phyloP scores from a whole-genome alignment of 148 eudicot genomes.

The Rhododendron griersonianum region DNA sequence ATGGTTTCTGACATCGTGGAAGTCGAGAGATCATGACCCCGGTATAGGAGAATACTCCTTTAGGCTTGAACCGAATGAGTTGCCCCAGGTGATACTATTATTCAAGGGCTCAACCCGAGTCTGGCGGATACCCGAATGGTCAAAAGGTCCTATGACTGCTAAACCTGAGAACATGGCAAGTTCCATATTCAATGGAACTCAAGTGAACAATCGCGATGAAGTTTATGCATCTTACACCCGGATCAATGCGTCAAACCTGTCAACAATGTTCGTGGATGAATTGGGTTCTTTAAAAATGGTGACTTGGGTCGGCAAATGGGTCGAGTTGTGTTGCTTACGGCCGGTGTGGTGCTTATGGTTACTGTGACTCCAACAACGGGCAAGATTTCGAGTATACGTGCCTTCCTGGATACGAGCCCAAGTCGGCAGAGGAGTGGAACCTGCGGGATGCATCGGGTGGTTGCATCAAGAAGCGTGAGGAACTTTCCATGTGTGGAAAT shows the following conservation, averaged over 20 bases:
- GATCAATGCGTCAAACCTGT: neutral
- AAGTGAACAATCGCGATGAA: neutral
- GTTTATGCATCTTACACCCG: neutral
- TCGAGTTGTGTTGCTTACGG: no score
- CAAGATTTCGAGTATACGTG: no score
- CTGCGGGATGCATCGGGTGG: constrained; percentile 38
- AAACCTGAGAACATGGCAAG: neutral
- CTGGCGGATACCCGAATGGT: neutral
- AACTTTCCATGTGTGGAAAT: constrained; percentile 27
- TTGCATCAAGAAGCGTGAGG: constrained; percentile 26
- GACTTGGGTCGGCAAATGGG: neutral
- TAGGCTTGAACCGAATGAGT: neutral
- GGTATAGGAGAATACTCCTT: neutral
- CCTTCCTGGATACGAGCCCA: no score
- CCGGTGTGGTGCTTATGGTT: no score
- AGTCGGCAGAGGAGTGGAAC: no score
- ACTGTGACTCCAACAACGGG: no score
- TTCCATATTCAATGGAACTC: neutral
- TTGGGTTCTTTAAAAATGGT: neutral
- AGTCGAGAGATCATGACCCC: neutral
- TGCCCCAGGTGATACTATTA: neutral
- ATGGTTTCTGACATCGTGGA: constrained; percentile 1
- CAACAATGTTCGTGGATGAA: neutral
- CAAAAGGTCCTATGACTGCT: accelerated
- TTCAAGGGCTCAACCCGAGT: neutral